Conservation (phyloP, 208 protist genomes). For the Trypanosoma scelopori region DNA sequence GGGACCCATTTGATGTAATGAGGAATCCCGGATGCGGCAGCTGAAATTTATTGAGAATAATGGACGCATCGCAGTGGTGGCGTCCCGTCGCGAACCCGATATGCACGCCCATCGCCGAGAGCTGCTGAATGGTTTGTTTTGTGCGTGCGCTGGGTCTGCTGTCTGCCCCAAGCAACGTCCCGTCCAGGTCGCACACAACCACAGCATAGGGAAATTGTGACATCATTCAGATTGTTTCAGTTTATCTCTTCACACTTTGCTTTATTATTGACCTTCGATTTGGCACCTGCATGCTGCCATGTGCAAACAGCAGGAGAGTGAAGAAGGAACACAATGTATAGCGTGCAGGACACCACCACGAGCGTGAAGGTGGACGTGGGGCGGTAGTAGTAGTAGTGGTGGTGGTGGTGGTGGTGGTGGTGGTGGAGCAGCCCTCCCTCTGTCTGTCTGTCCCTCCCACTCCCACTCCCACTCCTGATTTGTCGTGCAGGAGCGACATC, state of each 20-base stretch:
- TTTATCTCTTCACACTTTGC: not conserved
- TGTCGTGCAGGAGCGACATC: no score
- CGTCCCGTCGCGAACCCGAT: conserved; percentile 53
- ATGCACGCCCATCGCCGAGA: conserved; percentile 27
- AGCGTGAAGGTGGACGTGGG: not conserved
- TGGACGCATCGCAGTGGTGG: conserved; percentile 17
- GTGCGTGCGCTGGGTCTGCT: conserved; percentile 41
- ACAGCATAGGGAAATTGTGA: conserved; percentile 27
- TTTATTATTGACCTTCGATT: not conserved
- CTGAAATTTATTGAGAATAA: conserved; percentile 20
- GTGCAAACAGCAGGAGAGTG: not conserved
- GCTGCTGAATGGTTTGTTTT: conserved; percentile 25
- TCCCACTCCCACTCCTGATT: no score
- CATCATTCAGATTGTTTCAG: not conserved
- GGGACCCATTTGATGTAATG: conserved; percentile 32
- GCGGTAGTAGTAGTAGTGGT: no score
- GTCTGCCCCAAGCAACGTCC: conserved; percentile 50
- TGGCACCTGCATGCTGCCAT: not conserved
- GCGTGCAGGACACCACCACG: not conserved
- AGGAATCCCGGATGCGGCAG: conserved; percentile 24
- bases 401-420: no score
- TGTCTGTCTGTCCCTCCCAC: no score
- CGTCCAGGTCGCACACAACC: conserved; percentile 69
- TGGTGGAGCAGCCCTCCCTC: no score
- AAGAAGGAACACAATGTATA: not conserved